These are phyloP conservation scores for Sarocladiaceae sp. DNA, from an alignment of 2,329 filamentous ascomycete species.

Conservation along the genomic window DNA sequence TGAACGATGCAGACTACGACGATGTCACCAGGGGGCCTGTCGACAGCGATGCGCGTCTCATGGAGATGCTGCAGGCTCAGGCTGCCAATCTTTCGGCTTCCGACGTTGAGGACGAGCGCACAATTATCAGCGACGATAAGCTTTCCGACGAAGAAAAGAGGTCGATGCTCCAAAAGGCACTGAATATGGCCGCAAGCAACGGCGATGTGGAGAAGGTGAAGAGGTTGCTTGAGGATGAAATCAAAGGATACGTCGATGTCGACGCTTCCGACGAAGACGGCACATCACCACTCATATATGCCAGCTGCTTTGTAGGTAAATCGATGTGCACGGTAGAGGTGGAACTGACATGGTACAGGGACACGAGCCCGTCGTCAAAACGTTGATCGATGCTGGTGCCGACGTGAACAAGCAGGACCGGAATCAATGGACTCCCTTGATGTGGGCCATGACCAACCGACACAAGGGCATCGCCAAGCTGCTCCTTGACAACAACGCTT, in stretches of 20 bases:
- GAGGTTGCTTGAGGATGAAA: slow-evolving; percentile 67
- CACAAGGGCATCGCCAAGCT: slow-evolving; percentile 95
- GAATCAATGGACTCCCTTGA: slow-evolving; percentile 94
- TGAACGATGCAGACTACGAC: slow-evolving; percentile 74
- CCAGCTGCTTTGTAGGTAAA: slow-evolving; percentile 81
- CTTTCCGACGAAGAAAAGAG: slow-evolving; percentile 72
- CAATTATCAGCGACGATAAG: slow-evolving; percentile 67
- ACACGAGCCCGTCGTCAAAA: slow-evolving; percentile 80
- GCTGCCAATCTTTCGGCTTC: slow-evolving; percentile 72
- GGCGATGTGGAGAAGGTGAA: slow-evolving; percentile 79
- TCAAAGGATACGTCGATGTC: slow-evolving; percentile 71
- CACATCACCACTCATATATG: slow-evolving; percentile 93
- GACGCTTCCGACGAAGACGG: slow-evolving; percentile 89
- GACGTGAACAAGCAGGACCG: slow-evolving; percentile 90
- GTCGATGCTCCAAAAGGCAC: slow-evolving; percentile 72
- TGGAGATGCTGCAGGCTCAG: slow-evolving; percentile 94
- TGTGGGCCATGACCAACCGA: slow-evolving; percentile 99
- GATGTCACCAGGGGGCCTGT: slow-evolving; percentile 44
- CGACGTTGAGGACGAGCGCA: slow-evolving; percentile 71
- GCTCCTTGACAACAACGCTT: slow-evolving; percentile 86
- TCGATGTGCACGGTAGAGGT: background rate
- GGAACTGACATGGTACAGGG: slow-evolving; percentile 45
- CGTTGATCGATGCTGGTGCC: slow-evolving; percentile 77
- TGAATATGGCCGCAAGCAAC: slow-evolving; percentile 96
- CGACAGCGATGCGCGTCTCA: slow-evolving; percentile 80